A percentile compares a stretch with the other conserved stretches of the same genome.
phyloP scores from a whole-genome alignment of 805 yeast species.

The Saccharomycopsis fibuligera region DNA sequence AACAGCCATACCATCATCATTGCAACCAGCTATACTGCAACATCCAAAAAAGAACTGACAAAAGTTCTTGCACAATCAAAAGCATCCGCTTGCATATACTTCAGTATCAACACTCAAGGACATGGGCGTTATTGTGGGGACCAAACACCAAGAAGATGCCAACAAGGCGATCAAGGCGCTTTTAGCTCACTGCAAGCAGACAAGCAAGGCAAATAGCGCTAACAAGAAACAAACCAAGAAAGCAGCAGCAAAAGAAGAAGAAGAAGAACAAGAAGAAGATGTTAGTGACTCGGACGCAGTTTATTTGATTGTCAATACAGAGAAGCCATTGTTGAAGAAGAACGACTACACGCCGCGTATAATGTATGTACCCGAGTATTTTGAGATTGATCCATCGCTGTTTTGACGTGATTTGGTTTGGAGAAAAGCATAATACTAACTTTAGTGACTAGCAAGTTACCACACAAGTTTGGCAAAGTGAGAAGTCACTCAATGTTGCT shows the following conservation, averaged over 20 bases:
- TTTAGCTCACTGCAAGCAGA: not conserved
- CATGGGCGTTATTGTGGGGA: slow-evolving; percentile 1
- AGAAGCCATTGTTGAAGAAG: slow-evolving; percentile 35
- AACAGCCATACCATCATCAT: too few relatives aligned
- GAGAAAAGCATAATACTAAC: not conserved
- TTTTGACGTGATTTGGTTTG: too few relatives aligned
- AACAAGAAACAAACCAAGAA: not conserved
- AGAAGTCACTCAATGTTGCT: slow-evolving; percentile 48
- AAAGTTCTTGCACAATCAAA: too few relatives aligned
- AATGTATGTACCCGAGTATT: slow-evolving; percentile 27
- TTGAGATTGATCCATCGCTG: not conserved
- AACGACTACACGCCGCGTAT: slow-evolving; percentile 52
- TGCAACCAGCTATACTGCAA: too few relatives aligned
- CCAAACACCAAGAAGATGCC: not conserved
- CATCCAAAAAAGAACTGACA: too few relatives aligned
- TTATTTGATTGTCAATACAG: slow-evolving; percentile 42
- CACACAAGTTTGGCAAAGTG: slow-evolving; percentile 43
- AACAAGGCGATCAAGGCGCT: not conserved
- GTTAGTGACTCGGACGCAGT: too few relatives aligned
- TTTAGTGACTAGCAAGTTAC: slow-evolving; percentile 35
- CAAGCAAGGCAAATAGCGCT: not conserved
- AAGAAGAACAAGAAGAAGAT: too few relatives aligned
- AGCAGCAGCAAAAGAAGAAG: not conserved
- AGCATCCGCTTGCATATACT: too few relatives aligned
- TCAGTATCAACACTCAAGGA: too few relatives aligned